Evolutionary conservation across 1,139 yeast species (phyloP), one percentile per base, ranked within the genome.

Genomic region (Scheffersomyces insectosa): DNA sequence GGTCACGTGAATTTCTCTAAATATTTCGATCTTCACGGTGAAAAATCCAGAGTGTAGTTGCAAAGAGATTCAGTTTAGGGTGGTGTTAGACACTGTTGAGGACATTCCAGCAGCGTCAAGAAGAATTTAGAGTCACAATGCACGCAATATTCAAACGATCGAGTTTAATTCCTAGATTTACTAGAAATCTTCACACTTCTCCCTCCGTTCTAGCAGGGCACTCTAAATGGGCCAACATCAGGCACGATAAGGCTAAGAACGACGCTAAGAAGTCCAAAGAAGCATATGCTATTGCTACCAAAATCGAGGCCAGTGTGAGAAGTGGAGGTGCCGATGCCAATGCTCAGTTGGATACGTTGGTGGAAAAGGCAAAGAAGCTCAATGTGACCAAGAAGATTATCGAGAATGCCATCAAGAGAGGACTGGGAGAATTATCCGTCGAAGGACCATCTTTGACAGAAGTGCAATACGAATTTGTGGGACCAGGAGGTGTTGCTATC

Each of bases 181-280:
- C 25, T 6, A 20, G 25, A 20, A 20, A 20, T 20, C 25, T 20
- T 20, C 25, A 20, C 25, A 6, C 25, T 20, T 20, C 25, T 20
- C 8, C 25, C 5, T 7, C 25, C 25, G 27, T 42, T 4, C 42
- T 50, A 6, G 81, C 85, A 0, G 96, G 99, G 1, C 99, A 93
- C 63, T 85, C 88, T 35, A 93, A 91, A 65, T 93, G 99, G 99
- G 88, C 95, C 36, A 89, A 88, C 42, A 93, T 93, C 52, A 85
- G 90, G 59, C 97, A 90, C 58, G 95, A 88, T 61, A 93, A 93
- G 66, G 96, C 96, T 44, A 88, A 89, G 51, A 89, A 90, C 59
- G 99, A 93, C 65, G 88, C 91, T 12, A 82, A 79, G 48, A 80
- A 81, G 57, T 83, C 89, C 44, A 79, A 82, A 46, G 74, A 82